Percentiles rank a stretch among this genome's conserved stretches.
Evolutionary conservation across 2,329 filamentous ascomycete genomes (phyloP).

Genomic region (Sporothrix brasiliensis): DNA sequence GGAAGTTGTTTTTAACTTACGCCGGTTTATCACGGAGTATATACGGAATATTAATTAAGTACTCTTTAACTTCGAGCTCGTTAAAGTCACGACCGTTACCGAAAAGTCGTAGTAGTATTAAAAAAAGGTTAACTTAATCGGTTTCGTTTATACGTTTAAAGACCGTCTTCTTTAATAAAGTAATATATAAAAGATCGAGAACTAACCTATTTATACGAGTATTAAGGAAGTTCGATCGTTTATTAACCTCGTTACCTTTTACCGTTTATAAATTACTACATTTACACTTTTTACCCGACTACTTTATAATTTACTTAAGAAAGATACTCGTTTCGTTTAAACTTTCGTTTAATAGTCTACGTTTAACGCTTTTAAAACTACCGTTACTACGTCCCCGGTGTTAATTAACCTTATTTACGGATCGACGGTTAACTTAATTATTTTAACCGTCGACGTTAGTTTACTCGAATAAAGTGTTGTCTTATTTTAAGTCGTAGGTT

Average conservation of each 20-base stretch:
- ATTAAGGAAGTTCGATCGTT: not conserved
- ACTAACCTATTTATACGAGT: not conserved
- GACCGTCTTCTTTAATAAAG: not conserved
- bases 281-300: not conserved
- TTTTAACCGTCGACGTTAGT: not conserved
- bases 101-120: constrained; percentile 1
- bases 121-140: not conserved
- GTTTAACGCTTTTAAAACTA: not conserved
- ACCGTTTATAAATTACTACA: not conserved
- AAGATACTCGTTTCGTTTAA: not conserved
- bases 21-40: too few species aligned
- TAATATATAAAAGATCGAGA: not conserved
- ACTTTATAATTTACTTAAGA: not conserved
- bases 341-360: not conserved
- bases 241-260: not conserved
- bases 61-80: too few species aligned
- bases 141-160: not conserved
- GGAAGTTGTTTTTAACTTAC: too few species aligned
- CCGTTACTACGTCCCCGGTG: not conserved
- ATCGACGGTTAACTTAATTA: not conserved
- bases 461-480: not conserved
- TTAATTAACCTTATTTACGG: not conserved
- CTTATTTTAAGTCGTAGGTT: not conserved
- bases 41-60: too few species aligned
- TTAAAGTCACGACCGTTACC: not conserved